Evolutionary conservation across 345 rosid species (phyloP), one percentile per base, ranked within the genome.

Genomic region (Erucastrum elatum): DNA sequence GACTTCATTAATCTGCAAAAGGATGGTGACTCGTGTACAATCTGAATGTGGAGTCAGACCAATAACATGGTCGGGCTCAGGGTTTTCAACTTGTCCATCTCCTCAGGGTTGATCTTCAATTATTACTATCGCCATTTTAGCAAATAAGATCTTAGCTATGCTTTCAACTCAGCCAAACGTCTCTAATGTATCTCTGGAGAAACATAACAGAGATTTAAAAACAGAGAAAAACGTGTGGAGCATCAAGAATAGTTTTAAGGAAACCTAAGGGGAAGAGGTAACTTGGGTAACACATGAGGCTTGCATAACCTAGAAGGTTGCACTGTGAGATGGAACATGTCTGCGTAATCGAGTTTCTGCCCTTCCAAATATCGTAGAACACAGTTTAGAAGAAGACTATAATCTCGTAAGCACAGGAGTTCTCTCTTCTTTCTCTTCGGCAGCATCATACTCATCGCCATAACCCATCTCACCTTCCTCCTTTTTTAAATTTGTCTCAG

Each of bases 351-450:
- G 8, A 75, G 79, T 75, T 75, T 75, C 25, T 75, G 68, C 27
- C 68, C 74, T 41, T 75, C 73, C 97, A 3, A 84, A 69, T 53
- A 94, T 55, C 4, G 97, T 89, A 4, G 98, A 86, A 26, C 88
- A 85, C 8, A 93, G 31, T 71, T 78, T 81, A 55, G 89, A 73
- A 12, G 90, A 79, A 26, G 84, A 72, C 79, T 68, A 64, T 13
- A 11, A 71, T 49, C 51, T 60, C 5, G 62, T 78, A 31, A 84
- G 34, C 56, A 55, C 68, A 31, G 84, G 72, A 49, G 59, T 81
- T 25, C 44, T 68, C 9, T 83, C 87, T 21, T 83, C 81, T 15
- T 84, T 80, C 41, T 44, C 51, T 1, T 49, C 55, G 30, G 74
- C 64, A 2, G 81, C 77, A 4, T 84, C 84, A 2, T 68, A 34